Conservation (phyloP, 306 rosid species). For the Dicorynia guianensis region DNA sequence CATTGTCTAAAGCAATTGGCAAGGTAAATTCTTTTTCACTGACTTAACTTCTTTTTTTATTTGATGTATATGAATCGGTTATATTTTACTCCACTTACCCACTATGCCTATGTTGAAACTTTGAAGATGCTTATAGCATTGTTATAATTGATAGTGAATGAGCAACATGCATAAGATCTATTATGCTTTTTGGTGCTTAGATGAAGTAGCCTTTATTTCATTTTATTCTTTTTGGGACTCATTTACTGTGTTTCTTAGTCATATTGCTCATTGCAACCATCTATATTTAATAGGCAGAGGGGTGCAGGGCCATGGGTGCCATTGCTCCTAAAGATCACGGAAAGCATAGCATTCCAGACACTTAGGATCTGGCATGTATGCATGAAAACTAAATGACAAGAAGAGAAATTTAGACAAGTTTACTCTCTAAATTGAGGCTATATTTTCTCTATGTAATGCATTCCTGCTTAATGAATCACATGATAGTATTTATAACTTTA, state of each 20-base stretch:
- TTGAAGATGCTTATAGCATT: constrained; percentile 30
- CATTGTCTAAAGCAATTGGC: constrained; percentile 82
- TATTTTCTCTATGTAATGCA: not conserved
- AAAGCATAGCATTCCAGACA: too few relatives aligned
- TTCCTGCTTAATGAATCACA: not conserved
- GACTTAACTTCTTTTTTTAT: constrained; percentile 35
- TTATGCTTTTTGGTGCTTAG: constrained; percentile 27
- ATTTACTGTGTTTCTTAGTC: constrained; percentile 1
- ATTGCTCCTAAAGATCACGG: not conserved
- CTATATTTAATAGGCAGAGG: not conserved
- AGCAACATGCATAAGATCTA: constrained; percentile 22
- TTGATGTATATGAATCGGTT: constrained; percentile 23
- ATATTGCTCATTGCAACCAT: constrained; percentile 2
- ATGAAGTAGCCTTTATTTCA: not conserved
- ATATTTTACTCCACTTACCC: not conserved
- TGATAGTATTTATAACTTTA: constrained; percentile 10
- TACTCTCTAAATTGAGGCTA: constrained; percentile 25
- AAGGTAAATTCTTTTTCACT: constrained; percentile 59
- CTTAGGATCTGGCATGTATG: constrained; percentile 22
- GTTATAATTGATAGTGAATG: constrained; percentile 26
- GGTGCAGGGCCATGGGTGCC: not conserved
- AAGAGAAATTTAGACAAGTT: constrained; percentile 15
- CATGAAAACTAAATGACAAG: constrained; percentile 15
- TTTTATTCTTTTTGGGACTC: too few relatives aligned
- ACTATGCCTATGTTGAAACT: not conserved